These are phyloP conservation scores for Plantago ovata DNA, from an alignment of 257 asterid species.

Conservation along the genomic window DNA sequence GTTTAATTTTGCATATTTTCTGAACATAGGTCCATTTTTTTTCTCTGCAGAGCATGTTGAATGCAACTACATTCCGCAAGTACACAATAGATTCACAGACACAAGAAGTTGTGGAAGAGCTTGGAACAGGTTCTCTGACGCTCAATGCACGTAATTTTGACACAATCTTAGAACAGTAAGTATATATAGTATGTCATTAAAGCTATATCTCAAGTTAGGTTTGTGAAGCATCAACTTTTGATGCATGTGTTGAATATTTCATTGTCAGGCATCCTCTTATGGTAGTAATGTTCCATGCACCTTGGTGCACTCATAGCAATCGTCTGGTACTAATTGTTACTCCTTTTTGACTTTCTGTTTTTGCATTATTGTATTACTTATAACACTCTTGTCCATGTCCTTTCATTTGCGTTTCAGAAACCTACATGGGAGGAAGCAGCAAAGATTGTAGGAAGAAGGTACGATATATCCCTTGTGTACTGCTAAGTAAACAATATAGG, in stretches of 20 bases:
- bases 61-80: constrained; percentile 2
- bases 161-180: constrained; percentile 71
- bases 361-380: too few species aligned
- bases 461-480: constrained; percentile 18
- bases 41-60: constrained; percentile 64
- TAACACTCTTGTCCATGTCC: constrained; percentile 4
- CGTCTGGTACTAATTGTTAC: constrained; percentile 54
- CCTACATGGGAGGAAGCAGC: constrained; percentile 99
- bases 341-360: constrained; percentile 9
- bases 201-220: too few species aligned
- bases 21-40: not conserved
- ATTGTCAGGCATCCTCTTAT: constrained; percentile 60
- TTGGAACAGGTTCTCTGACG: constrained; percentile 67
- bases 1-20: not conserved
- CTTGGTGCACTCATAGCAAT: constrained; percentile 91
- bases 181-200: constrained; percentile 18
- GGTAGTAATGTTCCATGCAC: constrained; percentile 85
- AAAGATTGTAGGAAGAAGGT: constrained; percentile 70
- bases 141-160: constrained; percentile 68
- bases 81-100: constrained; percentile 41
- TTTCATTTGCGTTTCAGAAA: constrained; percentile 48
- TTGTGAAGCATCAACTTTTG: constrained; percentile 11
- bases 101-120: constrained; percentile 66
- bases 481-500: not conserved
- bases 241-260: constrained; percentile 7